A percentile compares a stretch with the other conserved stretches of the same genome.
Conservation (phyloP, 225 moss, liverwort and hornwort species). For the Bryoerythrophyllum caledonicum region DNA sequence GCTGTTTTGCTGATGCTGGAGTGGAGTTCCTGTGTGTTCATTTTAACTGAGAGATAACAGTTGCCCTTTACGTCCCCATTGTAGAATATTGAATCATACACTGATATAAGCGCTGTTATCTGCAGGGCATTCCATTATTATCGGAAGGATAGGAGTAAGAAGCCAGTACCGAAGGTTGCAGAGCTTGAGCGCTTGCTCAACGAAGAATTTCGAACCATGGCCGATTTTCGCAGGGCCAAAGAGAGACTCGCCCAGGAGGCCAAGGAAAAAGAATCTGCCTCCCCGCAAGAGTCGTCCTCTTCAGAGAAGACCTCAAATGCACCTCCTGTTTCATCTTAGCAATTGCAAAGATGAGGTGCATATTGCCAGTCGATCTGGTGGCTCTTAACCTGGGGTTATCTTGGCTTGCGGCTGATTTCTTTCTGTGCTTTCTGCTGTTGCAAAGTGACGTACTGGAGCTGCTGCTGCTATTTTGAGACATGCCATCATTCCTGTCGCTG, state of each 20-base stretch:
- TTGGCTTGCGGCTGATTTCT: conserved; percentile 31
- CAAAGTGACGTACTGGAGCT: conserved; percentile 37
- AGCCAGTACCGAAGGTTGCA: conserved; percentile 54
- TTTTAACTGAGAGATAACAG: too few species aligned
- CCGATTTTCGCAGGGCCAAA: conserved; percentile 83
- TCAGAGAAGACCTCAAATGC: conserved; percentile 24
- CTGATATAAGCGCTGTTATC: background rate
- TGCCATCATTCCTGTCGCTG: conserved; percentile 34
- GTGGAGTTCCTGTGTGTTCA: background rate
- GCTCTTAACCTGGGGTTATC: conserved; percentile 24
- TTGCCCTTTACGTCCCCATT: too few species aligned
- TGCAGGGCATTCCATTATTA: conserved; percentile 94
- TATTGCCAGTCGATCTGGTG: conserved; percentile 24
- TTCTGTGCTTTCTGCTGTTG: conserved; percentile 23
- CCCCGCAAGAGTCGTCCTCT: conserved; percentile 39
- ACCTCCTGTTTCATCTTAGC: conserved; percentile 33
- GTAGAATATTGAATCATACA: too few species aligned
- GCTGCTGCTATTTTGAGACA: conserved; percentile 14
- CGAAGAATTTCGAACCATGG: conserved; percentile 77
- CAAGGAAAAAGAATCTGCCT: conserved; percentile 62
- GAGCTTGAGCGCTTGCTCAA: conserved; percentile 81
- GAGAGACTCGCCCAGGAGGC: conserved; percentile 75
- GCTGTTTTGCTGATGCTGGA: background rate
- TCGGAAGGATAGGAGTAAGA: conserved; percentile 63
- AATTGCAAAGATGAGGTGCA: conserved; percentile 35